Percentiles rank a stretch among this genome's conserved stretches.
Evolutionary conservation across 495 filamentous ascomycete genomes (phyloP).

Genomic region (Trichoderma asperelloides): DNA sequence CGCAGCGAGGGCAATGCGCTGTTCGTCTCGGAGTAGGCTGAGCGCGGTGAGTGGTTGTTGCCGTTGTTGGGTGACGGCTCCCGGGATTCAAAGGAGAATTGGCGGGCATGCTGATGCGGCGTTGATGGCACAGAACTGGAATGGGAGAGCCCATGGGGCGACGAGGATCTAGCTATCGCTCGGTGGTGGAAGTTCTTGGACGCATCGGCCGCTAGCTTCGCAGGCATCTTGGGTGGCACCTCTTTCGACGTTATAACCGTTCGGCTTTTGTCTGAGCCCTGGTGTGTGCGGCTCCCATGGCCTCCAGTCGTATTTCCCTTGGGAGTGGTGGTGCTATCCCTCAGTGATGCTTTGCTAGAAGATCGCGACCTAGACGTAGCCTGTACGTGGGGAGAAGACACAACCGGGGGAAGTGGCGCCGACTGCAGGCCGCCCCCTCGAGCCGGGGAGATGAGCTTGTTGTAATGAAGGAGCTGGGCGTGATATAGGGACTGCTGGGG

Average conservation of each 20-base stretch:
- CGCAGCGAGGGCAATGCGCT: slow-evolving; percentile 58
- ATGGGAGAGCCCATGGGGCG: slow-evolving; percentile 43
- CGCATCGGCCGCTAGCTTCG: slow-evolving; percentile 28
- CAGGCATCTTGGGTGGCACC: slow-evolving; percentile 36
- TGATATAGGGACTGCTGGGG: slow-evolving; percentile 43
- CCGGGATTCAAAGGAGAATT: slow-evolving; percentile 73
- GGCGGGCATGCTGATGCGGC: slow-evolving; percentile 78
- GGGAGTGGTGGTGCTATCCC: slow-evolving; percentile 30
- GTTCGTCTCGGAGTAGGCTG: slow-evolving; percentile 81
- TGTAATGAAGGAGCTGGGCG: slow-evolving; percentile 46
- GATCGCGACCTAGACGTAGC: slow-evolving; percentile 40
- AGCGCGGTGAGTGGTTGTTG: slow-evolving; percentile 75
- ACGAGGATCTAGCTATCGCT: slow-evolving; percentile 25
- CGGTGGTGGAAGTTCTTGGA: slow-evolving; percentile 19
- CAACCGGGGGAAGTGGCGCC: slow-evolving; percentile 34
- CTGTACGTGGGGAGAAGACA: slow-evolving; percentile 39
- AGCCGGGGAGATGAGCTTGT: slow-evolving; percentile 42
- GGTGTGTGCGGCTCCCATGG: slow-evolving; percentile 46
- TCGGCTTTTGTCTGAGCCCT: slow-evolving; percentile 41
- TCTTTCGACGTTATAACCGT: slow-evolving; percentile 47
- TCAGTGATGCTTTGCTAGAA: slow-evolving; percentile 43
- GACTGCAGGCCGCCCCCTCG: slow-evolving; percentile 40
- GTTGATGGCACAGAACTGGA: slow-evolving; percentile 93
- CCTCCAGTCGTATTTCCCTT: slow-evolving; percentile 29
- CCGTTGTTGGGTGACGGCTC: slow-evolving; percentile 76